These are phyloP conservation scores for Lasiodiplodia gonubiensis DNA, from an alignment of 2,329 filamentous ascomycete species.

Conservation along the genomic window DNA sequence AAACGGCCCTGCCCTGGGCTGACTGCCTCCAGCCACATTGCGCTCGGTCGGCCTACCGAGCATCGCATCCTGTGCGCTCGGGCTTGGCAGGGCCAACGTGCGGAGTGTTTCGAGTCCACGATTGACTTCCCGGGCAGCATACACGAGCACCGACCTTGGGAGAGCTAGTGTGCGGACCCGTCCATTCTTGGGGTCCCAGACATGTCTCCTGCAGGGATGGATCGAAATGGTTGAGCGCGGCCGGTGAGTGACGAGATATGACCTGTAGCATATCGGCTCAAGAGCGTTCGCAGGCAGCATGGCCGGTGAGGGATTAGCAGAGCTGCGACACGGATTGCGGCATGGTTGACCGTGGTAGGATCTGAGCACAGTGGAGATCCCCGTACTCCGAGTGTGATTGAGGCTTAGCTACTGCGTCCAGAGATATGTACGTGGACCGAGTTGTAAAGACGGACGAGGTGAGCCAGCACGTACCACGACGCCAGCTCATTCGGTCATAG, in stretches of 20 bases:
- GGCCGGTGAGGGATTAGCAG: conserved; percentile 25
- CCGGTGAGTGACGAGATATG: neutral
- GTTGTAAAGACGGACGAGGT: conserved; percentile 6
- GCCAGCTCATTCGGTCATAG: conserved; percentile 10
- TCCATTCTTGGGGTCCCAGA: neutral
- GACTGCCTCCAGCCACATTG: conserved; percentile 8
- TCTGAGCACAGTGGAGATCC: conserved; percentile 11
- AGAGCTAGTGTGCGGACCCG: conserved; percentile 8
- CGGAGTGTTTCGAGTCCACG: conserved; percentile 1
- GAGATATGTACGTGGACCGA: neutral
- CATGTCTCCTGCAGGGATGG: conserved; percentile 26
- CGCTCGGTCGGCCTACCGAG: conserved; percentile 20
- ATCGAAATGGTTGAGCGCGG: conserved; percentile 5
- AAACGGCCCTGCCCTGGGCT: conserved; percentile 9
- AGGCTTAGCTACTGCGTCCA: conserved; percentile 4
- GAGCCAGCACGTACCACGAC: conserved; percentile 15
- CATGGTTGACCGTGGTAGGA: conserved; percentile 10
- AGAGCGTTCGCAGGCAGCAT: conserved; percentile 12
- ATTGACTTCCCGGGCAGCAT: conserved; percentile 18
- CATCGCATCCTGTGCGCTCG: neutral
- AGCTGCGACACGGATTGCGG: conserved; percentile 20
- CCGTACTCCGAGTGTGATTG: neutral
- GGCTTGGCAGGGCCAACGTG: conserved; percentile 22
- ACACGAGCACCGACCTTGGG: neutral
- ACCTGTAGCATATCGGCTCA: conserved; percentile 24